phyloP scores from a whole-genome alignment of 2,329 filamentous ascomycete species.

The Biscogniauxia mediterranea region DNA sequence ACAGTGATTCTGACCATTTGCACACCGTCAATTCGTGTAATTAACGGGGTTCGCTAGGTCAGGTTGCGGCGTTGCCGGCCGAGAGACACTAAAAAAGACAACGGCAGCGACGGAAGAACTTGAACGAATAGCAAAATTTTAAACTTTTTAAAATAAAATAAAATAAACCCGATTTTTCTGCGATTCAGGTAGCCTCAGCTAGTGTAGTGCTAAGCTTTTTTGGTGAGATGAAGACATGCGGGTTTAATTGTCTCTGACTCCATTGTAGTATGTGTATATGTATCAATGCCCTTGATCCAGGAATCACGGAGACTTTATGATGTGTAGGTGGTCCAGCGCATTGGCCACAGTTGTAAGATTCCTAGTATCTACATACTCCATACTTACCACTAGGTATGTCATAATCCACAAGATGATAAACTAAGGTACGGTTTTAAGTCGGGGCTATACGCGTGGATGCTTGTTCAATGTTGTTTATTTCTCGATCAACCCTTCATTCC shows the following conservation, averaged over 20 bases:
- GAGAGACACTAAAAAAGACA: neutral
- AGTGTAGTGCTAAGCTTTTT: neutral
- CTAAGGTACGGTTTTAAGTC: neutral
- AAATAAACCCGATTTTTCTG: too few species aligned
- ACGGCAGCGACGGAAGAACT: neutral
- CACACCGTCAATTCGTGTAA: slow-evolving; percentile 6
- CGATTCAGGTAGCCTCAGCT: neutral
- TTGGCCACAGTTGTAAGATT: neutral
- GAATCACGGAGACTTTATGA: neutral
- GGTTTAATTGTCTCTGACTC: too few species aligned
- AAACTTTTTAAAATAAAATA: too few species aligned
- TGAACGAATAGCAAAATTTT: too few species aligned
- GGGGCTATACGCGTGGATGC: neutral
- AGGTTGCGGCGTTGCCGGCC: neutral
- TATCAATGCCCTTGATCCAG: neutral
- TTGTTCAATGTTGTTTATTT: too few species aligned
- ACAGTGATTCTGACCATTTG: slow-evolving; percentile 1
- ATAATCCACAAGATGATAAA: neutral
- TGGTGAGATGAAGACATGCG: too few species aligned
- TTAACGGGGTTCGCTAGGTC: neutral
- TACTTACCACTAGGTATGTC: neutral
- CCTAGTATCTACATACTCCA: neutral
- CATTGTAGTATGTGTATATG: too few species aligned
- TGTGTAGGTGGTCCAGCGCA: neutral
- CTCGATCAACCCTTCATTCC: neutral